phyloP scores from a whole-genome alignment of 768 basidiomycete species.

The Lenzites betulinus region DNA sequence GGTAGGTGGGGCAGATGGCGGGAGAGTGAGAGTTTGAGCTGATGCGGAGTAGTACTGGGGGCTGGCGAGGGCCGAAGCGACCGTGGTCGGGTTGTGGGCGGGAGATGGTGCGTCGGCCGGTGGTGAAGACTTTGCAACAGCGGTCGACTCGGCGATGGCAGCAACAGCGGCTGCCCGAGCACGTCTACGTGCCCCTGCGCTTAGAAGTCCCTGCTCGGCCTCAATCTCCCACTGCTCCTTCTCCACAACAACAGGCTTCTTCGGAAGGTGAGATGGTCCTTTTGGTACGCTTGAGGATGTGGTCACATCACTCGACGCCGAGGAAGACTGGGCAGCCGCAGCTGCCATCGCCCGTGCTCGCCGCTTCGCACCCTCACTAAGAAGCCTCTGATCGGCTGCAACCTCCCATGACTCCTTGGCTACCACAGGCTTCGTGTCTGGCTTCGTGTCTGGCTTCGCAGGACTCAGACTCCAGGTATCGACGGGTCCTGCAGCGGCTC shows the following conservation, averaged over 20 bases:
- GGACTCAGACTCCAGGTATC: slow-evolving; percentile 7
- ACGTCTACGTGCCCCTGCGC: slow-evolving; percentile 28
- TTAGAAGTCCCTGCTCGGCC: slow-evolving; percentile 32
- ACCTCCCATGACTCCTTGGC: slow-evolving; percentile 79
- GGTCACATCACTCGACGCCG: slow-evolving; percentile 25
- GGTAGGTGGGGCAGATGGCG: slow-evolving; percentile 56
- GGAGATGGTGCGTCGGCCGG: slow-evolving; percentile 5
- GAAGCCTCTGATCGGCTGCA: slow-evolving; percentile 72
- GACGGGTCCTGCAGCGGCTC: slow-evolving; percentile 14
- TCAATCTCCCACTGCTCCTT: slow-evolving; percentile 35
- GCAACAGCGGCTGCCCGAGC: slow-evolving; percentile 24
- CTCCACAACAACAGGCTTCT: slow-evolving; percentile 8
- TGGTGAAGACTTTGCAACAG: not conserved
- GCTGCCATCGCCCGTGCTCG: slow-evolving; percentile 58
- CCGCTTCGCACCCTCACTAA: slow-evolving; percentile 73
- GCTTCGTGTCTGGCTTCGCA: slow-evolving; percentile 14
- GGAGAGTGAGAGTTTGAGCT: slow-evolving; percentile 64
- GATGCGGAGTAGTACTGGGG: slow-evolving; percentile 60
- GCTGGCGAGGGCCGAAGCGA: slow-evolving; percentile 45
- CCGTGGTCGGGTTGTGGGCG: slow-evolving; percentile 24
- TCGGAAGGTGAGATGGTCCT: not conserved
- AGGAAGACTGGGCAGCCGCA: slow-evolving; percentile 16
- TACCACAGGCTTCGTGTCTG: slow-evolving; percentile 33
- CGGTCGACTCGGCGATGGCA: not conserved
- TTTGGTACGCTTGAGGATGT: not conserved